A percentile compares a stretch with the other conserved stretches of the same genome.
Conservation (phyloP, 768 basidiomycete species). For the Hemileccinum rubropunctum region DNA sequence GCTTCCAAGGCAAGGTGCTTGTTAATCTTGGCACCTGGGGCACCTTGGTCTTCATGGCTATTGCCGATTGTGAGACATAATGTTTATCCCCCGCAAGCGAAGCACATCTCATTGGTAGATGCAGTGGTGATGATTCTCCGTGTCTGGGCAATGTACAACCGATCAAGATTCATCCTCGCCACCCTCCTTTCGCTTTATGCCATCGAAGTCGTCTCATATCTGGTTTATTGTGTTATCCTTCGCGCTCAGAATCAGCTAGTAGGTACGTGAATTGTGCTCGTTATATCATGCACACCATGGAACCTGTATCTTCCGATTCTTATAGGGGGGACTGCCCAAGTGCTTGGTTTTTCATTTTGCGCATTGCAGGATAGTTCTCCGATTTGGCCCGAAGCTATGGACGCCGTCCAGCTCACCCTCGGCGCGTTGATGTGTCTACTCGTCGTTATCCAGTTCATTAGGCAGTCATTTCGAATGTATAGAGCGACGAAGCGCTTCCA, state of each 20-base stretch:
- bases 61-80: conserved; percentile 3
- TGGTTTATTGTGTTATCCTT: background rate
- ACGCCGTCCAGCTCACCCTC: background rate
- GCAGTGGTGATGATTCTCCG: conserved; percentile 1
- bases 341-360: background rate
- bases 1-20: background rate
- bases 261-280: background rate
- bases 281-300: background rate
- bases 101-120: background rate
- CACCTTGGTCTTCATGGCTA: background rate
- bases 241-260: background rate
- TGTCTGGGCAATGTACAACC: background rate
- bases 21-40: background rate
- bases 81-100: too few species aligned
- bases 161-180: background rate
- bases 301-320: background rate
- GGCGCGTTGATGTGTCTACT: background rate
- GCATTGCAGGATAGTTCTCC: background rate
- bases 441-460: background rate
- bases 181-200: background rate
- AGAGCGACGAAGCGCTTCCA: background rate
- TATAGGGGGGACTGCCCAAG: background rate
- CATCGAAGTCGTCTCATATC: background rate
- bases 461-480: background rate
- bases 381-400: background rate